Evolutionary conservation across 2,329 filamentous ascomycete species (phyloP), one percentile per base, ranked within the genome.

Genomic region (Cladosporium oxysporum): DNA sequence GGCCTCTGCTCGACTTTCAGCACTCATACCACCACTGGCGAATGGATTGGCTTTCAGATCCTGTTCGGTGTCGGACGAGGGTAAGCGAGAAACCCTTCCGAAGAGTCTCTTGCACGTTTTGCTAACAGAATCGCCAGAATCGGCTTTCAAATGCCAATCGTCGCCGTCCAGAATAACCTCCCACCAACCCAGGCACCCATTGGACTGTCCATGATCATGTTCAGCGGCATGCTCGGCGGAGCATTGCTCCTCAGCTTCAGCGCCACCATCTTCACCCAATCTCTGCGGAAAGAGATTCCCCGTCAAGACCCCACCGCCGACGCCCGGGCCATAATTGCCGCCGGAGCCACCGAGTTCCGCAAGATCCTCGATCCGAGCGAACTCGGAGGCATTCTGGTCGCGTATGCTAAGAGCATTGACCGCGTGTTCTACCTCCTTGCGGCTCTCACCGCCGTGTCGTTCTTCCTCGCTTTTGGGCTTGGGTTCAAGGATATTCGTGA

Each of bases 11-110:
- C 63, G 28, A 73, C 64, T 78, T 74, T 84, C 8, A 74, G 78
- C 16, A 69, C 79, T 18, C 69, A 77, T 60, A 80, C 81, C 1
- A 67, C 76, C 3, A 77, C 78, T 1, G 52, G 76, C n/a, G 76
- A 78, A 44, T 85, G 83, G 83, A 82, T 85, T 47, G 83, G 83
- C 6, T 86, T 83, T 70, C 83, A 86, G 74, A 77, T 85, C 14
- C 61, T 86, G 1, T 71, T 76, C 1, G 84, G 83, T 2, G 68
- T 83, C 1, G 83, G 83, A 6, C 80, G 78, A 58, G 55, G 57
- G 31, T 67, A 37, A 21, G 53, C n/a, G 16, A 16, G 14, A 33
- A 37, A 12, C 11, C 7, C 14, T 16, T 28, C n/a, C 47, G 7
- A 50, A 50, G 21, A 4, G 47, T 14, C 14, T 16, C 4, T 10